These are phyloP conservation scores for Fraxinus paxiana DNA, from an alignment of 305 asterid species.

Conservation along the genomic window DNA sequence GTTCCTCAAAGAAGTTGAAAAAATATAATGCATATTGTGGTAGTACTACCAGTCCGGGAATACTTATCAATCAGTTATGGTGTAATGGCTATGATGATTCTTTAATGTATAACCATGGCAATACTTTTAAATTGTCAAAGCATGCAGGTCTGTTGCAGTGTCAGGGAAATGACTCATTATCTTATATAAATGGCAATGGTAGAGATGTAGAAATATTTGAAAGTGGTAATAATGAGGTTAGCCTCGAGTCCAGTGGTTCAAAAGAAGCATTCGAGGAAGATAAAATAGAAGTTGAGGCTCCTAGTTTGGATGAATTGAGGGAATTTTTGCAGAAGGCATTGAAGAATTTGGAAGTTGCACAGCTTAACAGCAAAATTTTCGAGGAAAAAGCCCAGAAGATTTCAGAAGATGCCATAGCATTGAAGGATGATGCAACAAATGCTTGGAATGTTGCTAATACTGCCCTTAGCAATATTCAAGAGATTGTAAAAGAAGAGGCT, in stretches of 20 bases:
- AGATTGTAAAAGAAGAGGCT: constrained; percentile 62
- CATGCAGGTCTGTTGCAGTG: constrained; percentile 39
- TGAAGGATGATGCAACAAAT: constrained; percentile 75
- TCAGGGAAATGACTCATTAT: constrained; percentile 83
- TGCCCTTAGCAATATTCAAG: constrained; percentile 53
- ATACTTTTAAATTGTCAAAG: constrained; percentile 33
- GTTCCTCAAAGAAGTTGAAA: constrained; percentile 36
- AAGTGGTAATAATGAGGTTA: constrained; percentile 35
- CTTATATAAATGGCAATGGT: constrained; percentile 58
- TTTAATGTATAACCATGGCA: constrained; percentile 27
- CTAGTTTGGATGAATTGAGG: constrained; percentile 72
- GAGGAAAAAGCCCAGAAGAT: constrained; percentile 92
- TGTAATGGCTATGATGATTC: constrained; percentile 27
- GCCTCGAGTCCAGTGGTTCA: constrained; percentile 38
- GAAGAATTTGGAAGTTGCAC: constrained; percentile 71
- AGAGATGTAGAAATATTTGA: constrained; percentile 50
- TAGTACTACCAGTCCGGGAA: constrained; percentile 26
- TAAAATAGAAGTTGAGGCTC: constrained; percentile 41
- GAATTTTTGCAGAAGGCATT: constrained; percentile 76
- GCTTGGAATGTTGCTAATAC: constrained; percentile 61
- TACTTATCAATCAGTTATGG: constrained; percentile 28
- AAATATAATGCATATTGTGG: constrained; percentile 23
- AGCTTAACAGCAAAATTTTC: constrained; percentile 62
- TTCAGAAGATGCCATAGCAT: constrained; percentile 87
- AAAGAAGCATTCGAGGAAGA: constrained; percentile 34